A percentile compares a stretch with the other conserved stretches of the same genome.
Conservation (phyloP, 2,329 filamentous ascomycete species). For the Westerdykella ornata region DNA sequence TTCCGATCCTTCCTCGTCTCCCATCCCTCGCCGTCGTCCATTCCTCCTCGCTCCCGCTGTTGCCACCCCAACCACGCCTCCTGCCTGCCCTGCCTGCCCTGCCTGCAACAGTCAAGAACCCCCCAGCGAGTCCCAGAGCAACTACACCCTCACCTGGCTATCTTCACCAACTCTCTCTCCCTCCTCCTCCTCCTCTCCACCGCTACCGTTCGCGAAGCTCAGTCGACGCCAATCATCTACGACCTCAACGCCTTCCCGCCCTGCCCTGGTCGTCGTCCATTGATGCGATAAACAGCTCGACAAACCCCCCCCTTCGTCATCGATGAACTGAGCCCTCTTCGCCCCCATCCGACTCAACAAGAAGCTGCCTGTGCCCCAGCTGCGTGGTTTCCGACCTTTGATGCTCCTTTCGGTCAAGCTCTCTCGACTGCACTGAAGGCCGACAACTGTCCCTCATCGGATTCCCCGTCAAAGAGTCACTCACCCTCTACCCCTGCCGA, state of each 20-base stretch:
- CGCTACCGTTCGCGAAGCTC: conserved; percentile 17
- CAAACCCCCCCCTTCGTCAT: conserved; percentile 20
- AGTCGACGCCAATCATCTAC: conserved; percentile 13
- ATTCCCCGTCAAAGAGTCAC: neutral
- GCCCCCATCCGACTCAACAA: conserved; percentile 11
- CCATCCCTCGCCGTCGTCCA: neutral
- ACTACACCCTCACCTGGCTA: neutral
- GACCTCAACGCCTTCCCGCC: conserved; percentile 28
- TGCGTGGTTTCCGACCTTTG: conserved; percentile 20
- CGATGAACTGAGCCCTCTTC: conserved; percentile 14
- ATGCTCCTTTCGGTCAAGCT: conserved; percentile 17
- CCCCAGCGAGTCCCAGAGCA: neutral
- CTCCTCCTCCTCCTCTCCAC: conserved; percentile 14
- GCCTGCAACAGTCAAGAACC: neutral
- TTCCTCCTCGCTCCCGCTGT: neutral
- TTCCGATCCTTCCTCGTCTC: too few species aligned
- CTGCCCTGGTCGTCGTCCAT: conserved; percentile 26
- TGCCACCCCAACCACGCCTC: neutral
- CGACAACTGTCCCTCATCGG: conserved; percentile 21
- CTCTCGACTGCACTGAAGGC: conserved; percentile 17
- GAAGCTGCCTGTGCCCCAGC: conserved; percentile 9
- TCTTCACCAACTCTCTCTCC: conserved; percentile 21
- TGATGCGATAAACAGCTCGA: conserved; percentile 31
- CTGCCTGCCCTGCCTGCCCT: too few species aligned
- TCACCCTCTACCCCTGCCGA: conserved; percentile 7